Conservation (phyloP, 2,329 filamentous ascomycete genomes). For the Aspergillus neotritici region DNA sequence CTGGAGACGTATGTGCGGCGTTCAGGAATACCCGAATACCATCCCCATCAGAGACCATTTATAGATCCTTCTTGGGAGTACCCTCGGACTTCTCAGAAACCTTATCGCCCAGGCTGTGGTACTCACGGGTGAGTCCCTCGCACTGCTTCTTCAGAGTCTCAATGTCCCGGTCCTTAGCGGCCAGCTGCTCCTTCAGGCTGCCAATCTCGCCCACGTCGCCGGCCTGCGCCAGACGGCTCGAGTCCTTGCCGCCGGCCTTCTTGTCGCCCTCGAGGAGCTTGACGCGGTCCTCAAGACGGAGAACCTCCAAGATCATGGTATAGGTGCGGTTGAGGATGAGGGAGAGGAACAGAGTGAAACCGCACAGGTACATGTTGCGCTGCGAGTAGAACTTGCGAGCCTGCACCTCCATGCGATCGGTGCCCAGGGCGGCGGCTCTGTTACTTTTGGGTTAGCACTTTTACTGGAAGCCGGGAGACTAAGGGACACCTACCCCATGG, state of each 20-base stretch:
- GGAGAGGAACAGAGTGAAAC: slow-evolving; percentile 97
- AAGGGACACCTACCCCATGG: slow-evolving; percentile 44
- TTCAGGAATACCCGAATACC: background rate
- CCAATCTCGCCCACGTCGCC: slow-evolving; percentile 68
- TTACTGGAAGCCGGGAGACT: background rate
- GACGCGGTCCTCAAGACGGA: slow-evolving; percentile 87
- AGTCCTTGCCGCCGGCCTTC: slow-evolving; percentile 58
- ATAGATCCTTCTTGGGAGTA: slow-evolving; percentile 53
- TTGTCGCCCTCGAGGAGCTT: slow-evolving; percentile 70
- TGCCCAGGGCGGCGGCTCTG: slow-evolving; percentile 70
- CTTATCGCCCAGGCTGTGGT: slow-evolving; percentile 78
- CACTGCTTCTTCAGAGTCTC: slow-evolving; percentile 89
- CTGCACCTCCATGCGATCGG: slow-evolving; percentile 96
- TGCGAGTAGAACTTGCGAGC: slow-evolving; percentile 99
- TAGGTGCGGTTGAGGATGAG: slow-evolving; percentile 98
- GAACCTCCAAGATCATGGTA: slow-evolving; percentile 88
- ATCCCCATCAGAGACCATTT: slow-evolving; percentile 16
- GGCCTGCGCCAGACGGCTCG: slow-evolving; percentile 64
- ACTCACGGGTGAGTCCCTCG: slow-evolving; percentile 75
- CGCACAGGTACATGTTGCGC: slow-evolving; percentile 99
- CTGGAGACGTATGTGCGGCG: too few species aligned
- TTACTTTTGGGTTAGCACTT: slow-evolving; percentile 18
- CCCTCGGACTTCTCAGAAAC: slow-evolving; percentile 52
- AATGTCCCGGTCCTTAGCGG: slow-evolving; percentile 74
- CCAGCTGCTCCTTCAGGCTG: slow-evolving; percentile 66